These are phyloP conservation scores for Aspergillus brunneoviolaceus DNA, from an alignment of 2,329 filamentous ascomycete genomes.

Conservation along the genomic window DNA sequence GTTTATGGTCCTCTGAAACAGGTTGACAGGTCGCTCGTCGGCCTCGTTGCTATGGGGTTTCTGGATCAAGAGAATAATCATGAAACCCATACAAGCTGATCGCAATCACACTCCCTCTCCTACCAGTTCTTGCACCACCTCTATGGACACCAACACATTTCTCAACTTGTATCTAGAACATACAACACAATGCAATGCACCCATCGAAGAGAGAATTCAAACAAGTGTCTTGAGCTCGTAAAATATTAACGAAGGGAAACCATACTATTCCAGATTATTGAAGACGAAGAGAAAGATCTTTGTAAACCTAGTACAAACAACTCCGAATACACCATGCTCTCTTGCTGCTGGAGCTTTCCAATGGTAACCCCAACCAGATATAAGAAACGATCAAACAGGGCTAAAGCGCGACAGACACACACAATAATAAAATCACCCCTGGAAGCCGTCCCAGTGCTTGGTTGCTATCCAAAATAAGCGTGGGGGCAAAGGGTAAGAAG, in stretches of 20 bases:
- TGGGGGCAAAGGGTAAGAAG: not conserved
- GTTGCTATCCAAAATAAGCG: not conserved
- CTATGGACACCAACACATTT: no score
- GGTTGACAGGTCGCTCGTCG: no score
- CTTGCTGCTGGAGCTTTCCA: not conserved
- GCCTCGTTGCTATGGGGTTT: no score
- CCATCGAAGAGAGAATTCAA: not conserved
- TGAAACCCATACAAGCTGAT: no score
- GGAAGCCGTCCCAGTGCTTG: not conserved
- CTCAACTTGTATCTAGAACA: no score
- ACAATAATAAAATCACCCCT: not conserved
- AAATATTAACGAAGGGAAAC: not conserved
- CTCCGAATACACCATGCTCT: not conserved
- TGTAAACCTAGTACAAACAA: not conserved
- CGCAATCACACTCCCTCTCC: no score
- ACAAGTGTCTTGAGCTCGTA: not conserved
- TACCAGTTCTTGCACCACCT: no score
- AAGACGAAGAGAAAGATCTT: not conserved
- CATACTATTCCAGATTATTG: not conserved
- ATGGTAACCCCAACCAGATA: not conserved
- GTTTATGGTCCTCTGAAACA: no score
- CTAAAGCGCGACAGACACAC: constrained; percentile 8
- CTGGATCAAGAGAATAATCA: no score
- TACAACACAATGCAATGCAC: no score
- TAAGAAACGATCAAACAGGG: not conserved